Percentiles rank a stretch among this genome's conserved stretches.
phyloP scores from a whole-genome alignment of 2,329 filamentous ascomycete species.

The Colletotrichum graminicola region DNA sequence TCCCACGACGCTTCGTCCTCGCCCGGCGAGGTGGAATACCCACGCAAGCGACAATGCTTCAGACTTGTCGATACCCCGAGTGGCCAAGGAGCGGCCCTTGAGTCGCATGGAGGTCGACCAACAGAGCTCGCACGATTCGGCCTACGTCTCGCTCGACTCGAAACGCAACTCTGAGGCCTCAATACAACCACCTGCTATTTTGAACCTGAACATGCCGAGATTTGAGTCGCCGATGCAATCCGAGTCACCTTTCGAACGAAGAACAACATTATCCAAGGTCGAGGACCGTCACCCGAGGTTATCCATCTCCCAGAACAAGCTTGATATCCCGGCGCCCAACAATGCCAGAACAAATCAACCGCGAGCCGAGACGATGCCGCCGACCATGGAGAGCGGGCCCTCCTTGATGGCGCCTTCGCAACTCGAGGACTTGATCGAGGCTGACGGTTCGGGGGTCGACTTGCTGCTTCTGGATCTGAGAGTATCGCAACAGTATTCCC shows the following conservation, averaged over 20 bases:
- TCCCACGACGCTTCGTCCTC: slow-evolving; percentile 54
- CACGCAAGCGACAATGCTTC: slow-evolving; percentile 59
- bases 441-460: slow-evolving; percentile 51
- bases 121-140: slow-evolving; percentile 64
- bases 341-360: slow-evolving; percentile 34
- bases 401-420: slow-evolving; percentile 66
- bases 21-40: slow-evolving; percentile 61
- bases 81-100: slow-evolving; percentile 25
- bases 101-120: slow-evolving; percentile 59
- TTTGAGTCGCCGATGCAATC: slow-evolving; percentile 54
- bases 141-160: slow-evolving; percentile 66
- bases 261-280: slow-evolving; percentile 54
- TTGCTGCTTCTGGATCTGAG: slow-evolving; percentile 86
- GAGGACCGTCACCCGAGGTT: slow-evolving; percentile 67
- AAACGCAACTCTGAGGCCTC: slow-evolving; percentile 66
- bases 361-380: slow-evolving; percentile 67
- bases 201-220: slow-evolving; percentile 55
- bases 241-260: slow-evolving; percentile 52
- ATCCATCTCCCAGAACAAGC: slow-evolving; percentile 64
- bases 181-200: slow-evolving; percentile 53
- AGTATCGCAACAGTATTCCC: slow-evolving; percentile 84
- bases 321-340: slow-evolving; percentile 55
- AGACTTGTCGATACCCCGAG: slow-evolving; percentile 45
- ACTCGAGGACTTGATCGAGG: slow-evolving; percentile 68
- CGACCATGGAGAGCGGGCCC: slow-evolving; percentile 60